Evolutionary conservation across 2,329 filamentous ascomycete species (phyloP).

Genomic region (Xylaria sp.): DNA sequence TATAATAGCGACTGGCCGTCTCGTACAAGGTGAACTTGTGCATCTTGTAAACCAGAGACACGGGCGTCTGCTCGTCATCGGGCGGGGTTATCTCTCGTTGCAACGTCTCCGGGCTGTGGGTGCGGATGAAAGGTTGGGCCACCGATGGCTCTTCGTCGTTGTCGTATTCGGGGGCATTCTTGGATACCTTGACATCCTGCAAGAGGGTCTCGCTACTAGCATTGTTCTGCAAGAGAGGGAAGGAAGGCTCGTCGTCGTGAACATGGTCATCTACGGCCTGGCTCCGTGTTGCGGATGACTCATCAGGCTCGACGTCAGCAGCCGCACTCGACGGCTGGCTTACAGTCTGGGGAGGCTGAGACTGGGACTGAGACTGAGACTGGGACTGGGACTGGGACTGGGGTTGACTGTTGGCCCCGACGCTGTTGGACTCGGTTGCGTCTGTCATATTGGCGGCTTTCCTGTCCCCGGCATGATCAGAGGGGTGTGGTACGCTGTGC

Average conservation of each 20-base stretch:
- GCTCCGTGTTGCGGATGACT: slow-evolving; percentile 5
- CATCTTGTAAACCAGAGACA: slow-evolving; percentile 68
- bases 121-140: slow-evolving; percentile 62
- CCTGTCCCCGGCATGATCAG: background rate
- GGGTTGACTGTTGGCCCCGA: slow-evolving; percentile 30
- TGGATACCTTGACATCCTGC: slow-evolving; percentile 38
- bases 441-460: slow-evolving; percentile 31
- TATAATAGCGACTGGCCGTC: slow-evolving; percentile 89
- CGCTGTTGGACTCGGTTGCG: slow-evolving; percentile 29
- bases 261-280: background rate
- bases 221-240: slow-evolving; percentile 51
- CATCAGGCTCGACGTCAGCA: slow-evolving; percentile 2
- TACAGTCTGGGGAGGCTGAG: slow-evolving; percentile 23
- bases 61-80: slow-evolving; percentile 35
- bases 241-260: slow-evolving; percentile 39
- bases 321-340: slow-evolving; percentile 23
- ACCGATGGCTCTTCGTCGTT: slow-evolving; percentile 64
- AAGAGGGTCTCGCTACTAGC: slow-evolving; percentile 46
- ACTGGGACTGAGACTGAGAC: too few relatives aligned
- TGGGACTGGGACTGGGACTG: too few relatives aligned
- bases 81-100: slow-evolving; percentile 35
- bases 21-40: slow-evolving; percentile 98
- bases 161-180: slow-evolving; percentile 50
- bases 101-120: slow-evolving; percentile 55
- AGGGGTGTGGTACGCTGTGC: background rate